These are phyloP conservation scores for Neurospora sp. DNA, from an alignment of 495 filamentous ascomycete species.

Conservation along the genomic window DNA sequence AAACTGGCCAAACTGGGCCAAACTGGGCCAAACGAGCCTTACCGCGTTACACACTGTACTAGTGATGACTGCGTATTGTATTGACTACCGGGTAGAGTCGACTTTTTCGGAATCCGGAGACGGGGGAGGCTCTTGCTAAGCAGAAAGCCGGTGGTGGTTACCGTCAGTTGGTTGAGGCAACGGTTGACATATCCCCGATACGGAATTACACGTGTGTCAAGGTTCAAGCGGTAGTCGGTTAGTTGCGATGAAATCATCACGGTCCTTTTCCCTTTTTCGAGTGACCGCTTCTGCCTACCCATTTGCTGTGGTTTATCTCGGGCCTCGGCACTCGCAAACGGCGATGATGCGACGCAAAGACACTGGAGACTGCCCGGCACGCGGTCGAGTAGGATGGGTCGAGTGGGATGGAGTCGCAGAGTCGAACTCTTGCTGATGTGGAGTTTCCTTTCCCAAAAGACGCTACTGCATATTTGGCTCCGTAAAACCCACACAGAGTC, in stretches of 20 bases:
- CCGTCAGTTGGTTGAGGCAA: not conserved
- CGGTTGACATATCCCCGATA: not conserved
- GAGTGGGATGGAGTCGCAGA: not conserved
- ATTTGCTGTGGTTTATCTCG: not conserved
- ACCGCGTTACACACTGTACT: not conserved
- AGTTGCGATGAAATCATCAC: not conserved
- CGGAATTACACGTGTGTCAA: not conserved
- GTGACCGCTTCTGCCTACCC: not conserved
- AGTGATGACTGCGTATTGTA: not conserved
- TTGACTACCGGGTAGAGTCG: not conserved
- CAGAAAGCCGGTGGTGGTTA: not conserved
- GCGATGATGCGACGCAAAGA: not conserved
- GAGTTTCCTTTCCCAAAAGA: not conserved
- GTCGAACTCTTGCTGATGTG: not conserved
- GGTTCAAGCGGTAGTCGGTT: not conserved
- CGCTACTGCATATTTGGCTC: not conserved
- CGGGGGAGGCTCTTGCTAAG: not conserved
- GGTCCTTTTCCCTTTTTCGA: not conserved
- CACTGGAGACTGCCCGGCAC: not conserved
- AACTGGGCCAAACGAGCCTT: not conserved
- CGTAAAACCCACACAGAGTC: not conserved
- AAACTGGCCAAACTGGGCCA: not conserved
- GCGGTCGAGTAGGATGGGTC: not conserved
- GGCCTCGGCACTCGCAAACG: not conserved
- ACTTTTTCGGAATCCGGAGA: not conserved